Conservation (phyloP, 495 filamentous ascomycete genomes). For the Pseudevernia furfuracea region DNA sequence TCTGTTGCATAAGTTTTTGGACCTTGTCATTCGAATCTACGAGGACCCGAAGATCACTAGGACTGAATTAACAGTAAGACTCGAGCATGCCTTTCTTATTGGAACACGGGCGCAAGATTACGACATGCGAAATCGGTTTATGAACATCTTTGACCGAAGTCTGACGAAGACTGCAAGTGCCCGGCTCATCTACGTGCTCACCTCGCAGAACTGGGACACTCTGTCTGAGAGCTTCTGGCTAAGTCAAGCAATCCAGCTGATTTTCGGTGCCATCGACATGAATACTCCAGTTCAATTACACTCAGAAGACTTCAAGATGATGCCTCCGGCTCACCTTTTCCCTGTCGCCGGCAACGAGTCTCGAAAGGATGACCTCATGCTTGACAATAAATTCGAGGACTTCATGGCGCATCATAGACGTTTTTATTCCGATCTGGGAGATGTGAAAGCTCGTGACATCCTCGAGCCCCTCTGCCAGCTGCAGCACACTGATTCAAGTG, state of each 20-base stretch:
- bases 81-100: slow-evolving; percentile 97
- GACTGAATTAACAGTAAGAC: slow-evolving; percentile 88
- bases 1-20: slow-evolving; percentile 83
- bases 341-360: slow-evolving; percentile 56
- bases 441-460: slow-evolving; percentile 77
- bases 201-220: slow-evolving; percentile 96
- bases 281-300: slow-evolving; percentile 66
- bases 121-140: slow-evolving; percentile 93
- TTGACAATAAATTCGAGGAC: slow-evolving; percentile 71
- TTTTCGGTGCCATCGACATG: slow-evolving; percentile 87
- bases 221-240: slow-evolving; percentile 94
- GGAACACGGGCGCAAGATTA: slow-evolving; percentile 90
- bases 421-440: slow-evolving; percentile 75
- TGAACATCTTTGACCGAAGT: slow-evolving; percentile 87
- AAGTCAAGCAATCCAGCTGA: slow-evolving; percentile 81
- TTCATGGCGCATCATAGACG: slow-evolving; percentile 69
- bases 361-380: slow-evolving; percentile 62
- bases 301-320: slow-evolving; percentile 70
- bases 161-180: slow-evolving; percentile 79
- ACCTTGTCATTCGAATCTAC: slow-evolving; percentile 94
- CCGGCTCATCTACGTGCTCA: slow-evolving; percentile 77
- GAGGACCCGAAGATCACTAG: slow-evolving; percentile 91
- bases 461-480: slow-evolving; percentile 89
- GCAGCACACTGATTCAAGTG: slow-evolving; percentile 75
- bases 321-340: slow-evolving; percentile 62